Conservation (phyloP, 2,329 filamentous ascomycete genomes). For the Colletotrichum echinochloae region DNA sequence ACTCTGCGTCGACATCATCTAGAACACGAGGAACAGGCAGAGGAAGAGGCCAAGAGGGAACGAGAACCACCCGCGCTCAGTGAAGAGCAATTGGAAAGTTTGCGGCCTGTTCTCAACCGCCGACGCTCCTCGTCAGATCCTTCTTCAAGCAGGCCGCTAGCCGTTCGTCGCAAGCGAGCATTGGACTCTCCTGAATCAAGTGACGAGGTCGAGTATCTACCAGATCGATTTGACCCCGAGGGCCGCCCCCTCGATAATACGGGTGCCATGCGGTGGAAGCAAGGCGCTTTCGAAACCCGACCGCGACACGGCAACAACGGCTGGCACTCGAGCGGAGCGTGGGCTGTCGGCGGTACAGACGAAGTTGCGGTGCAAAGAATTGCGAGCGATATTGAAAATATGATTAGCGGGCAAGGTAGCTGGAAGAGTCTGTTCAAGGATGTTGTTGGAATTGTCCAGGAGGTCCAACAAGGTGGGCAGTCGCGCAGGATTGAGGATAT, state of each 20-base stretch:
- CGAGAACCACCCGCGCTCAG: slow-evolving; percentile 33
- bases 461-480: slow-evolving; percentile 32
- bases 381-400: slow-evolving; percentile 51
- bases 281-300: slow-evolving; percentile 57
- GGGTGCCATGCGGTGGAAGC: slow-evolving; percentile 47
- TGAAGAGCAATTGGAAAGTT: slow-evolving; percentile 37
- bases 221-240: slow-evolving; percentile 60
- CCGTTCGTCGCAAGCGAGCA: slow-evolving; percentile 43
- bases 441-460: slow-evolving; percentile 45
- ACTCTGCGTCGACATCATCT: slow-evolving; percentile 58
- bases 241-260: slow-evolving; percentile 55
- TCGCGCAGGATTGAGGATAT: slow-evolving; percentile 40
- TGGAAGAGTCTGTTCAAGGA: slow-evolving; percentile 50
- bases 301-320: slow-evolving; percentile 49
- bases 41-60: slow-evolving; percentile 38
- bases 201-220: slow-evolving; percentile 57
- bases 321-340: slow-evolving; percentile 55
- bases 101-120: slow-evolving; percentile 41
- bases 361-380: slow-evolving; percentile 54
- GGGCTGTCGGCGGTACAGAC: slow-evolving; percentile 60
- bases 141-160: slow-evolving; percentile 48
- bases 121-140: slow-evolving; percentile 51
- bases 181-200: slow-evolving; percentile 46
- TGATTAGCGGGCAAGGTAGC: slow-evolving; percentile 48
- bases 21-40: slow-evolving; percentile 48